Evolutionary conservation across 2,329 filamentous ascomycete species (phyloP), one percentile per base, ranked within the genome.

Genomic region (Penicillium sp.): DNA sequence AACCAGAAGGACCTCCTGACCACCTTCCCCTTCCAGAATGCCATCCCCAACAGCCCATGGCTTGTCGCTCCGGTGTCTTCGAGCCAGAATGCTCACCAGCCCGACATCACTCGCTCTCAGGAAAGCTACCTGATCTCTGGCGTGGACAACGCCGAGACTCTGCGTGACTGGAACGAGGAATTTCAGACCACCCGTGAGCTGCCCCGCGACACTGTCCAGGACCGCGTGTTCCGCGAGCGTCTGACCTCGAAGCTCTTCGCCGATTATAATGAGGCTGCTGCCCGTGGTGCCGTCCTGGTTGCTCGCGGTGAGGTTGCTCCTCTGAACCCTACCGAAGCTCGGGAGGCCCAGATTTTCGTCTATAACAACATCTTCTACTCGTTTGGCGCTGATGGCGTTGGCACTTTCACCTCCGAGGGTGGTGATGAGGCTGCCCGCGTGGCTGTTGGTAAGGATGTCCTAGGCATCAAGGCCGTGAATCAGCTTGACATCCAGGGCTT

Each of bases 281-380:
- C 92, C 36, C 87, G 91, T 58, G 94, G 94, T 58, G 93, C 94
- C 28, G 90, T 97, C 42, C 81, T 97, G 63, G 93, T 99, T 50
- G 93, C 92, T 21, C 85, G 91, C 53, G 94, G 94, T 50, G 94
- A 99, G 73, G 89, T 99, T 60, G 87, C 92, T 18, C 91, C 94
- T 6, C 78, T 99, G 51, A 99, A 99, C 77, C 95, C 94, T 6
- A 97, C 93, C 0, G 94, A 99, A 77, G 87, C 83, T 60, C 86
- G 83, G 63, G 93, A 99, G 72, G 94, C 94, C 3, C 94, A 99
- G 73, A 99, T 99, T 62, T 99, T 96, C 68, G 93, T 99, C 21
- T 97, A 97, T 81, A 97, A 97, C 81, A 99, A 99, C 76, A 92
- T 99, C 63, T 99, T 99, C 80, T 99, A 96, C 80, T 97, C 94